Base-by-base conservation (phyloP, 306 rosid species). In the Ochetophila trinervis region DNA sequence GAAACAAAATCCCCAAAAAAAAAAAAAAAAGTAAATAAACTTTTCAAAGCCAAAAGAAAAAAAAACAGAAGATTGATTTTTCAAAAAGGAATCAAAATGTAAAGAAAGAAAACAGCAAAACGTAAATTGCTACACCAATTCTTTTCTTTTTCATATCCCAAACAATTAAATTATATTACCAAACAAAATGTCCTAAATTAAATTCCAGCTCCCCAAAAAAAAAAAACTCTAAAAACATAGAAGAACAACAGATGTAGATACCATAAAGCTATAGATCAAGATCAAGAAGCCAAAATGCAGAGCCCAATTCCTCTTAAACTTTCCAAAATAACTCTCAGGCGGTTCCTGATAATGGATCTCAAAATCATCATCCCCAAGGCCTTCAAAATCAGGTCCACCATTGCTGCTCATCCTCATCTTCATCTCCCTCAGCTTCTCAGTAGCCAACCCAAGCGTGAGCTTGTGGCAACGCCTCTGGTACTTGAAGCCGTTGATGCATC, bases 251-350 rank as follows among this genome's bases (percentile, higher is more conserved):
- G 96, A 92, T 32, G 98, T 82, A 42, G 96, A 83, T 3, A 92
- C 79, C 96, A 89, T 89, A 12, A 92, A 84, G 1, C 61, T 76
- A 59, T 84, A 92, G 73, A 86, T 82, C 36, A 87, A 59, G 63
- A 89, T 82, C 87, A 92, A 86, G 69, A 92, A 92, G 0, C 80
- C 93, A 71, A 92, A 92, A 78, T 92, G 89, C 44, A 89, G 73
- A n/a, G 95, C 98, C 98, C 98, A 92, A 49, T 85, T 92, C 70
- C 96, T 84, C 89, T 87, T 92, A 19, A 92, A 92, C 91, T 92
- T 92, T 12, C 82, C 95, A 37, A 92, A 87, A 57, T 92, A 92
- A 53, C 78, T 75, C 70, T 92, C 96, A 0, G 95, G 96, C 0
- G 96, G 98, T 59, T 92, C 96, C 74, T 92, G 98, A 62, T 89